phyloP scores from a whole-genome alignment of 1,284 basidiomycete species.

The Cryptococcus sp. region DNA sequence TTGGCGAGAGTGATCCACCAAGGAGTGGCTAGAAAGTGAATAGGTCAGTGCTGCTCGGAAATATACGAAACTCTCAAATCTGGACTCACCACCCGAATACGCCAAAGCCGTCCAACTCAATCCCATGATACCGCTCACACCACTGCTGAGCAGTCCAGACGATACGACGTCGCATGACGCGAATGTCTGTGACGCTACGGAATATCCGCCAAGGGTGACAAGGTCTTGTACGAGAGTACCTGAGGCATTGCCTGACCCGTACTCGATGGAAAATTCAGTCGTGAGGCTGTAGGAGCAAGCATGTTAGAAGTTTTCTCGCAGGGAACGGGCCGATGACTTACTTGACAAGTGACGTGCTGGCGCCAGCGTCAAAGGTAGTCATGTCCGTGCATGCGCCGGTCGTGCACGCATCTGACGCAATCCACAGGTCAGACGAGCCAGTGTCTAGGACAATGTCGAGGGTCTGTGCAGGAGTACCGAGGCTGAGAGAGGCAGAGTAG shows the following conservation, averaged over 20 bases:
- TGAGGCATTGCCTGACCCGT: constrained; percentile 65
- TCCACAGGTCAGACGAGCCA: constrained; percentile 59
- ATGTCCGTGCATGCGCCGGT: constrained; percentile 34
- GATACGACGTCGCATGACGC: constrained; percentile 54
- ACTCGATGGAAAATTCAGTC: constrained; percentile 42
- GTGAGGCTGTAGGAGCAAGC: constrained; percentile 21
- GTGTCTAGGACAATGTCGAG: constrained; percentile 61
- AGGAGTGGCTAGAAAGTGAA: constrained; percentile 44
- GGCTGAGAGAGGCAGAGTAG: constrained; percentile 45
- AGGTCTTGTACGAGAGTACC: constrained; percentile 71
- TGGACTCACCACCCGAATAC: constrained; percentile 44
- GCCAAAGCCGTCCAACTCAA: constrained; percentile 56
- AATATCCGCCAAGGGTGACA: constrained; percentile 79
- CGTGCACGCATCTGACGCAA: constrained; percentile 39
- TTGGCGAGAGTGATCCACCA: constrained; percentile 67
- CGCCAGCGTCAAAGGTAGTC: constrained; percentile 27
- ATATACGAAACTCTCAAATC: too few relatives aligned
- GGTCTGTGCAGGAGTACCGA: constrained; percentile 55
- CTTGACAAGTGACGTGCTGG: constrained; percentile 20
- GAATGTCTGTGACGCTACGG: constrained; percentile 68
- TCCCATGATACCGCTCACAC: constrained; percentile 57
- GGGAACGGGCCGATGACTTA: constrained; percentile 2
- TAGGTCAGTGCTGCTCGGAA: too few relatives aligned
- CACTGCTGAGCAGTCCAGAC: constrained; percentile 45
- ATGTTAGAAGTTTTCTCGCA: not conserved